Percentiles rank a stretch among this genome's conserved stretches.
phyloP scores from a whole-genome alignment of 2,329 filamentous ascomycete species.

The Beauveria australis region DNA sequence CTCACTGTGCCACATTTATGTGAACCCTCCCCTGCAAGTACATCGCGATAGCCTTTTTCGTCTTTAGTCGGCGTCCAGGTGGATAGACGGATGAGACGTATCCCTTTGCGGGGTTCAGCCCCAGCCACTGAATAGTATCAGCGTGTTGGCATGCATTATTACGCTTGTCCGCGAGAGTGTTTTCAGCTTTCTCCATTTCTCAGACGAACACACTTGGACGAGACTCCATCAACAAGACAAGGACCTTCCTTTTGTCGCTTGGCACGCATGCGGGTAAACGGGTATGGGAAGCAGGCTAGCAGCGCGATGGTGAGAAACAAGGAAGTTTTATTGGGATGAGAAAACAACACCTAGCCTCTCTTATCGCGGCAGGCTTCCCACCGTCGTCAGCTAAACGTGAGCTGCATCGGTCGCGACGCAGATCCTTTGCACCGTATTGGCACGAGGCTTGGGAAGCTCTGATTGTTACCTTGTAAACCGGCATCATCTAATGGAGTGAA shows the following conservation, averaged over 20 bases:
- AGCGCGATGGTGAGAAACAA: background rate
- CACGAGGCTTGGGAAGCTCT: background rate
- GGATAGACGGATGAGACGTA: too few relatives aligned
- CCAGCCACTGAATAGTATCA: too few relatives aligned
- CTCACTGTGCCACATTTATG: background rate
- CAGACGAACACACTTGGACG: background rate
- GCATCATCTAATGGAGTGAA: background rate
- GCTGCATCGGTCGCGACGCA: background rate
- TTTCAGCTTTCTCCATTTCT: background rate
- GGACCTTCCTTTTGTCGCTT: background rate
- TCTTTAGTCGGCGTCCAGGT: background rate
- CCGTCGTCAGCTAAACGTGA: background rate
- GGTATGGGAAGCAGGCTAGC: background rate
- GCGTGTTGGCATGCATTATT: too few relatives aligned
- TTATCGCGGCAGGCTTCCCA: background rate
- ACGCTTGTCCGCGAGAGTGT: background rate
- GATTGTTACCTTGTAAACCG: background rate
- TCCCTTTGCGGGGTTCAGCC: too few relatives aligned
- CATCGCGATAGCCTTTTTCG: background rate
- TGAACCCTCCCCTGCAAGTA: background rate
- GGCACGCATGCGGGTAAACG: background rate
- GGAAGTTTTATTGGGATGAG: background rate
- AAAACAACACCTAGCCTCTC: background rate
- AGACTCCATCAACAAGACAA: background rate
- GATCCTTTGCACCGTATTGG: background rate